Conservation (phyloP, 768 basidiomycete genomes). For the Suillus subaureus region DNA sequence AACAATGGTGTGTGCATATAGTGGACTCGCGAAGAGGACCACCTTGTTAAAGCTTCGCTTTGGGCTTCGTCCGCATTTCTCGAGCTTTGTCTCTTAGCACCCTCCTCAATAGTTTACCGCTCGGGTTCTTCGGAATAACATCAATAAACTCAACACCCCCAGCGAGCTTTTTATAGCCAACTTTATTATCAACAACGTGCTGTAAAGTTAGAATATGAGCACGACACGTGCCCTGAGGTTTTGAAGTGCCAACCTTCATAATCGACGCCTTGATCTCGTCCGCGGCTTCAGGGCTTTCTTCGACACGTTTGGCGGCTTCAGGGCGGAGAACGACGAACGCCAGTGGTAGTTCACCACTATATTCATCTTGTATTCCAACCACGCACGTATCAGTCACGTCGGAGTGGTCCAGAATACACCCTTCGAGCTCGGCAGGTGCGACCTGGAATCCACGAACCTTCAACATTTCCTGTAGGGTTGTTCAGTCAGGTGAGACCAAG, state of each 20-base stretch:
- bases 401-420: conserved; percentile 60
- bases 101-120: conserved; percentile 65
- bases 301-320: conserved; percentile 39
- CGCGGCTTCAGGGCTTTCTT: conserved; percentile 32
- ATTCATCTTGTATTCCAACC: conserved; percentile 71
- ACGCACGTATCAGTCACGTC: conserved; percentile 66
- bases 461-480: conserved; percentile 60
- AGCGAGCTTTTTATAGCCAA: conserved; percentile 59
- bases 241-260: conserved; percentile 49
- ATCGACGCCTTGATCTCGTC: conserved; percentile 43
- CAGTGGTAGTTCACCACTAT: conserved; percentile 73
- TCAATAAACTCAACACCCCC: conserved; percentile 68
- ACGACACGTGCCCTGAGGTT: not conserved
- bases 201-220: conserved; percentile 21
- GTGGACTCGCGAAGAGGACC: not conserved
- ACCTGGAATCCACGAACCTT: conserved; percentile 64
- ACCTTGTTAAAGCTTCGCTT: conserved; percentile 31
- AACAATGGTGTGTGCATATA: not conserved
- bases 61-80: conserved; percentile 9
- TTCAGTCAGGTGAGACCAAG: not conserved
- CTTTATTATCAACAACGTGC: conserved; percentile 62
- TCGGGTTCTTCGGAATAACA: conserved; percentile 67
- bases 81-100: conserved; percentile 55
- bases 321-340: conserved; percentile 63
- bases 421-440: conserved; percentile 68